phyloP scores from a whole-genome alignment of 148 eudicot species.

The Spergularia bocconei region DNA sequence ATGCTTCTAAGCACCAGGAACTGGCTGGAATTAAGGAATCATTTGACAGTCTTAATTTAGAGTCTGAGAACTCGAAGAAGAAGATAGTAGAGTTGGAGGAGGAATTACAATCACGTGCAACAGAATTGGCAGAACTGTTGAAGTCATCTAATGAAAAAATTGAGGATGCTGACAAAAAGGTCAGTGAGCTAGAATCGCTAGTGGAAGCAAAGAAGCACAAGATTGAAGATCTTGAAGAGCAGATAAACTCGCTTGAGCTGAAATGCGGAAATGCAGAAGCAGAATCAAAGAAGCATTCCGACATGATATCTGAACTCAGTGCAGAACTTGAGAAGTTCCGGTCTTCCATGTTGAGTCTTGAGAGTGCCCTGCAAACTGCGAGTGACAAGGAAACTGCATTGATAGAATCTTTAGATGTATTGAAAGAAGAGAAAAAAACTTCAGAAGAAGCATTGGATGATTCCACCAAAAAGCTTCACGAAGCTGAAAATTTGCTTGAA shows the following conservation, averaged over 20 bases:
- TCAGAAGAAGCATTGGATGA: conserved; percentile 47
- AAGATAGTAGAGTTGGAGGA: conserved; percentile 61
- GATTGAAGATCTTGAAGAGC: conserved; percentile 69
- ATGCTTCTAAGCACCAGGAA: conserved; percentile 64
- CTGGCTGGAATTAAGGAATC: conserved; percentile 61
- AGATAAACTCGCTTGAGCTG: conserved; percentile 45
- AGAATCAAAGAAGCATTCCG: conserved; percentile 46
- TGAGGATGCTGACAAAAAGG: conserved; percentile 59
- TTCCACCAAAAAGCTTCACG: conserved; percentile 52
- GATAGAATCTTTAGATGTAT: conserved; percentile 34
- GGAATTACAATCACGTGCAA: conserved; percentile 42
- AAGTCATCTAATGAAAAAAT: conserved; percentile 57
- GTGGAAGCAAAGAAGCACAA: conserved; percentile 58
- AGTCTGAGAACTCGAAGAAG: conserved; percentile 74
- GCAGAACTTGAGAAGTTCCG: conserved; percentile 49
- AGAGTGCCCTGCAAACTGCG: conserved; percentile 47
- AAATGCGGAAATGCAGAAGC: conserved; percentile 51
- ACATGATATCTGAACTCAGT: conserved; percentile 51
- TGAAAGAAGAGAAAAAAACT: conserved; percentile 53
- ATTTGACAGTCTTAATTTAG: conserved; percentile 58
- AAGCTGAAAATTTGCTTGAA: conserved; percentile 54
- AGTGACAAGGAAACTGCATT: conserved; percentile 54
- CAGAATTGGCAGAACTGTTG: conserved; percentile 58
- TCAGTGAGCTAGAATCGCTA: conserved; percentile 49
- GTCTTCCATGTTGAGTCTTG: conserved; percentile 45